A percentile compares a stretch with the other conserved stretches of the same genome.
These are phyloP conservation scores for Emmonsia crescens DNA, from an alignment of 2,329 filamentous ascomycete genomes.

Conservation along the genomic window DNA sequence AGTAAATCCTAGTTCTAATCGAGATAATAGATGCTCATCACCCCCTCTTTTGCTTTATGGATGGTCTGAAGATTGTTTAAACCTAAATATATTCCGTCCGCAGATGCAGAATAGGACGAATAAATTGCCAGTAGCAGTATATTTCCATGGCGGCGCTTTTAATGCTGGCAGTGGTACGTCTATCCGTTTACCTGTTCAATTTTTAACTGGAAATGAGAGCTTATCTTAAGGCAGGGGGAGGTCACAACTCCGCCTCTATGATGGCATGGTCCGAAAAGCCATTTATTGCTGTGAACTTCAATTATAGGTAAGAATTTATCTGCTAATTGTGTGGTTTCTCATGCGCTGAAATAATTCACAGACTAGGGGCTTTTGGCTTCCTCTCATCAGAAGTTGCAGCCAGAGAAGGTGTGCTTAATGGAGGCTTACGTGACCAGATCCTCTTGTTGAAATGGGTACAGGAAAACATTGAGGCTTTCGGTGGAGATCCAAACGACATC, in stretches of 20 bases:
- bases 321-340: not conserved
- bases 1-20: not conserved
- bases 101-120: slow-evolving; percentile 10
- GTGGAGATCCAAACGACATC: slow-evolving; percentile 22
- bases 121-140: slow-evolving; percentile 31
- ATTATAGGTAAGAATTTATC: slow-evolving; percentile 25
- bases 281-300: slow-evolving; percentile 36
- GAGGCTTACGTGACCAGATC: slow-evolving; percentile 28
- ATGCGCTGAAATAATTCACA: slow-evolving; percentile 1
- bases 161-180: slow-evolving; percentile 21
- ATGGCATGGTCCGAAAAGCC: slow-evolving; percentile 42
- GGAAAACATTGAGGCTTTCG: slow-evolving; percentile 20
- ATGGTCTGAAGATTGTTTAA: slow-evolving; percentile 37
- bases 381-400: slow-evolving; percentile 46
- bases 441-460: slow-evolving; percentile 26
- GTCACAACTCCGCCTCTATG: slow-evolving; percentile 52
- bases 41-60: slow-evolving; percentile 18
- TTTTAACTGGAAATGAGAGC: not conserved
- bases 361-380: slow-evolving; percentile 50
- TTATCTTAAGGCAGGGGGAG: slow-evolving; percentile 17
- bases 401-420: slow-evolving; percentile 42
- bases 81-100: slow-evolving; percentile 32
- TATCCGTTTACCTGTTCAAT: too few relatives aligned
- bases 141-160: slow-evolving; percentile 33
- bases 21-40: slow-evolving; percentile 8